phyloP scores from a whole-genome alignment of 108 stramenopile genomes.

The Aurantiochytrium sp. region DNA sequence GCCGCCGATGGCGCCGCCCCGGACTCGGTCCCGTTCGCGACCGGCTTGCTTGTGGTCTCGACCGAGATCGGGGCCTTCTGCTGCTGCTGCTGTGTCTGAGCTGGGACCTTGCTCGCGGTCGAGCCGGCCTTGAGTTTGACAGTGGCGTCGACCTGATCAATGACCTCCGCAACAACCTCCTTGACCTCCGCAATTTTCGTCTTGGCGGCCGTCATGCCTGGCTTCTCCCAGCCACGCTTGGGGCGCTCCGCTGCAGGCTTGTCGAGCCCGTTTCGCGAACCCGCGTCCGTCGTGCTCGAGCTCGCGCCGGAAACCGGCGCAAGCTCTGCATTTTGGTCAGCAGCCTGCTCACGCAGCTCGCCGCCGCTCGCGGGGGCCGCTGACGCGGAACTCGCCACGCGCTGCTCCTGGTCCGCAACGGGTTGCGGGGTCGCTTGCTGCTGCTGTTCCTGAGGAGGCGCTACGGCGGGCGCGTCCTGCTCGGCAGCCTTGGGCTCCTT shows the following conservation, averaged over 20 bases:
- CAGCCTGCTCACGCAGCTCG: not conserved
- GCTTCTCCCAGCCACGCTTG: slow-evolving; percentile 31
- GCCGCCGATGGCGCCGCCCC: too few relatives aligned
- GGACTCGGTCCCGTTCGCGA: too few relatives aligned
- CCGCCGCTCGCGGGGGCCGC: too few relatives aligned
- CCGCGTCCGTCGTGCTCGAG: not conserved
- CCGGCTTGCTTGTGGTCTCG: too few relatives aligned
- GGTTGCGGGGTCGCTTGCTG: not conserved
- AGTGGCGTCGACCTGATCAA: not conserved
- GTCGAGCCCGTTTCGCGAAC: not conserved
- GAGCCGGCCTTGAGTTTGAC: not conserved
- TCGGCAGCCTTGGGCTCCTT: not conserved
- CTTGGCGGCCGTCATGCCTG: not conserved
- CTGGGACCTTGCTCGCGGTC: not conserved
- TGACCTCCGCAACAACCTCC: not conserved
- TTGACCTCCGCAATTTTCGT: slow-evolving; percentile 6
- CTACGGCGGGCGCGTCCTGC: not conserved
- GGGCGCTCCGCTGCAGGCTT: slow-evolving; percentile 25
- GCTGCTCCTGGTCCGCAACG: not conserved
- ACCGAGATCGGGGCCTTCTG: too few relatives aligned
- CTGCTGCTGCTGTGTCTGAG: not conserved
- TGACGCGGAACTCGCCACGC: too few relatives aligned
- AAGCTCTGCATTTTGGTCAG: not conserved
- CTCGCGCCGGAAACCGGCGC: too few relatives aligned
- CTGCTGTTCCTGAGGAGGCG: not conserved